These are phyloP conservation scores for Schizosaccharomyces octosporus DNA, from an alignment of 805 yeast genomes.

Conservation along the genomic window DNA sequence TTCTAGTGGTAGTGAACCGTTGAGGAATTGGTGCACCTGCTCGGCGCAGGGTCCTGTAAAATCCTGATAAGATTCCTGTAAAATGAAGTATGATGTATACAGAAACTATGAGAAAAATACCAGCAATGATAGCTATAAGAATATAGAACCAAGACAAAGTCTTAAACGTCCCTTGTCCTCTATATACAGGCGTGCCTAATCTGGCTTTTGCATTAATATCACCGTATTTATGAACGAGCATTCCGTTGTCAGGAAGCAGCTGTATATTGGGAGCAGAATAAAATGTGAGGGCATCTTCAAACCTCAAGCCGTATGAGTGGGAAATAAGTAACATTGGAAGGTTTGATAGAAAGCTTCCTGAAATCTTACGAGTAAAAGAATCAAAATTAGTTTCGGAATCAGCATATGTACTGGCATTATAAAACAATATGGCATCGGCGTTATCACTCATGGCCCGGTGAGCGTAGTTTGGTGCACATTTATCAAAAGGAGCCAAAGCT, in stretches of 20 bases:
- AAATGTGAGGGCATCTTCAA: not conserved
- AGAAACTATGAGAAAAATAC: too few relatives aligned
- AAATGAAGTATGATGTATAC: too few relatives aligned
- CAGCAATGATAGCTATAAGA: not conserved
- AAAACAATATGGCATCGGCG: not conserved
- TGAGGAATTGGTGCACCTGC: not conserved
- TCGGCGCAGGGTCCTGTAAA: not conserved
- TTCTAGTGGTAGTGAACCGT: not conserved
- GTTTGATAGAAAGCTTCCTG: too few relatives aligned
- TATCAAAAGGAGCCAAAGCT: not conserved
- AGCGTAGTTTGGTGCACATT: not conserved
- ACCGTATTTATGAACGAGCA: not conserved
- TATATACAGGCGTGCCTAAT: not conserved
- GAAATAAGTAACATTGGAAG: not conserved
- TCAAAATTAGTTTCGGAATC: not conserved
- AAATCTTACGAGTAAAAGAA: not conserved
- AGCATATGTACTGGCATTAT: not conserved
- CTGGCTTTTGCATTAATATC: not conserved
- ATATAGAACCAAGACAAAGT: not conserved
- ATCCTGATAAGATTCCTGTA: too few relatives aligned
- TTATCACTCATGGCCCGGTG: not conserved
- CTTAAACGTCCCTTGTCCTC: not conserved
- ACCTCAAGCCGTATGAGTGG: not conserved
- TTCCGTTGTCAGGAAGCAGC: not conserved
- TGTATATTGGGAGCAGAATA: not conserved